A percentile compares a stretch with the other conserved stretches of the same genome.
Conservation (phyloP, 1,284 basidiomycete genomes). For the Ganoderma meredithae region DNA sequence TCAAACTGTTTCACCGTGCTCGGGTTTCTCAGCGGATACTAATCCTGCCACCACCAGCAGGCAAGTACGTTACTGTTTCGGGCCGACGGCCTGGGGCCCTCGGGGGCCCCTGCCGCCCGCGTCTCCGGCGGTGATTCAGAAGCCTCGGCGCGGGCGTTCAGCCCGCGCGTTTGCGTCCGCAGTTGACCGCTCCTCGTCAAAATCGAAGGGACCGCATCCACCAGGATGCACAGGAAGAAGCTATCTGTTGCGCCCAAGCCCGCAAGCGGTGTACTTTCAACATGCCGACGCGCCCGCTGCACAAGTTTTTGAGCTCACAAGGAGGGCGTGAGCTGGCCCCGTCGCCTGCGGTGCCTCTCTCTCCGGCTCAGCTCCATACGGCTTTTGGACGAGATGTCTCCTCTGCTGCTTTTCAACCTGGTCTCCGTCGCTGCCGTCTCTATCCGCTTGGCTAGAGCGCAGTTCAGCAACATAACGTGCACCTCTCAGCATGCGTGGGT, state of each 20-base stretch:
- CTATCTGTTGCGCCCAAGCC: background rate
- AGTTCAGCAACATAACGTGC: slow-evolving; percentile 2
- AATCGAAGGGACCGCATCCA: background rate
- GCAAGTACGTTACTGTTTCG: background rate
- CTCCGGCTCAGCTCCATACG: background rate
- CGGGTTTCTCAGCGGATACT: background rate
- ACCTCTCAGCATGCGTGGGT: background rate
- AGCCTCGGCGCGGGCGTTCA: background rate
- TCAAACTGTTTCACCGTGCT: background rate
- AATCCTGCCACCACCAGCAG: background rate
- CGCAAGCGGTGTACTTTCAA: background rate
- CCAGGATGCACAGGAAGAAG: background rate
- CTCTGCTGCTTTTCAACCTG: background rate
- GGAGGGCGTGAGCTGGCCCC: background rate
- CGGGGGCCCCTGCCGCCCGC: background rate
- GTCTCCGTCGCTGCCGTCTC: background rate
- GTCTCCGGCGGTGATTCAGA: background rate
- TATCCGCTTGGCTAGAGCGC: background rate
- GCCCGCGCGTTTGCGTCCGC: too few relatives aligned
- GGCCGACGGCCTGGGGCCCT: background rate
- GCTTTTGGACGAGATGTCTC: background rate
- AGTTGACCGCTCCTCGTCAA: background rate
- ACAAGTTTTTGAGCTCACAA: background rate
- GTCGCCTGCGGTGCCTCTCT: background rate
- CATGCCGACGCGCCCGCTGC: background rate